Percentiles rank a stretch among this genome's conserved stretches.
phyloP scores from a whole-genome alignment of 495 filamentous ascomycete species.

The Sphaerosporella brunnea region DNA sequence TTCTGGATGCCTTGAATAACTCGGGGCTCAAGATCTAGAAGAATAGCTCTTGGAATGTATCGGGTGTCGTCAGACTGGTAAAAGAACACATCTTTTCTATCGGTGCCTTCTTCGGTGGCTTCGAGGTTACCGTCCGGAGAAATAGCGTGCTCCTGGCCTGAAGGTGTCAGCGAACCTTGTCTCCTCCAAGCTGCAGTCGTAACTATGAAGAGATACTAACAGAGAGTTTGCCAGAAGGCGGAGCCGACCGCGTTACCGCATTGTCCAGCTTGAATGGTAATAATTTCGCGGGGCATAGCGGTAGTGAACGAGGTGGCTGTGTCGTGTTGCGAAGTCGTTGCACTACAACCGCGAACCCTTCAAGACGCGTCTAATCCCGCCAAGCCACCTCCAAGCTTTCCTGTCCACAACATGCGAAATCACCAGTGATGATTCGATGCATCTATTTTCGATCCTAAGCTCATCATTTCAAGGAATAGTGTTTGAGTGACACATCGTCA shows the following conservation, averaged over 20 bases:
- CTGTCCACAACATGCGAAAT: too few species aligned
- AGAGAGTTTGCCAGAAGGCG: slow-evolving; percentile 26
- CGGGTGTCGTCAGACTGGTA: slow-evolving; percentile 96
- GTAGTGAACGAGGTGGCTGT: too few species aligned
- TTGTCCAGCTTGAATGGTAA: slow-evolving; percentile 96
- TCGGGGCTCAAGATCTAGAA: slow-evolving; percentile 85
- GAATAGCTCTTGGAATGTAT: slow-evolving; percentile 91
- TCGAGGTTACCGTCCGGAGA: slow-evolving; percentile 91
- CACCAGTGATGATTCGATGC: too few species aligned
- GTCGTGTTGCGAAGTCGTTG: too few species aligned
- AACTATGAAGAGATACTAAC: slow-evolving; percentile 19
- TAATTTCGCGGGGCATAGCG: slow-evolving; percentile 63
- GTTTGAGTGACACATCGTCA: too few species aligned
- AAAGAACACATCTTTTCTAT: slow-evolving; percentile 95
- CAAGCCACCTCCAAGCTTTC: too few species aligned
- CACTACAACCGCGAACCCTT: too few species aligned
- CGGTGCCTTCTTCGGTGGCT: slow-evolving; percentile 86
- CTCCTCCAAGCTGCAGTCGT: background rate
- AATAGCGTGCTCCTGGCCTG: slow-evolving; percentile 84
- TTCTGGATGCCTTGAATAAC: slow-evolving; percentile 85
- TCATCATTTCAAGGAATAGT: too few species aligned
- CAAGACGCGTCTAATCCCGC: too few species aligned
- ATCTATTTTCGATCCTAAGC: too few species aligned
- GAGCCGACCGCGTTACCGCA: slow-evolving; percentile 56
- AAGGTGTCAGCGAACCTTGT: background rate